phyloP scores from a whole-genome alignment of 441 rosid species.

The Croton laevigatus region DNA sequence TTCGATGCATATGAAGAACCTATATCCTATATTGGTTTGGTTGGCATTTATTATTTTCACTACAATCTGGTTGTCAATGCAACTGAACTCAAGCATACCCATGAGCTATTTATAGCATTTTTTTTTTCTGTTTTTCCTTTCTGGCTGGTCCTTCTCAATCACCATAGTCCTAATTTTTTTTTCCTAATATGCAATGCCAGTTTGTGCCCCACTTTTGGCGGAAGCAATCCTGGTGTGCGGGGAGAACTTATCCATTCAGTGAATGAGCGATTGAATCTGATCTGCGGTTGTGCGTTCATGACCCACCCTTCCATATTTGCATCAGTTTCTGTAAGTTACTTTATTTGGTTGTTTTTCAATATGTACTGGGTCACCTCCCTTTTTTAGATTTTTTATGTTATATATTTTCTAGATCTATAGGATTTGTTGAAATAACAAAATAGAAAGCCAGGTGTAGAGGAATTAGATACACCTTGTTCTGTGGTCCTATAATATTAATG shows the following conservation, averaged over 20 bases:
- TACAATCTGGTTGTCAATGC: neutral
- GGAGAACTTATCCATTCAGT: conserved; percentile 79
- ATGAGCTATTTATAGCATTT: neutral
- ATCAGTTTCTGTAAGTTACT: conserved; percentile 66
- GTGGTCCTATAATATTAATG: neutral
- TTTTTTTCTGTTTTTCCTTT: neutral
- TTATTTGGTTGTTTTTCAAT: neutral
- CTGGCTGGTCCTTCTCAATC: neutral
- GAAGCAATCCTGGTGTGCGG: conserved; percentile 81
- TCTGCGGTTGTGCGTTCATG: conserved; percentile 62
- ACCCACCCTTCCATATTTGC: conserved; percentile 78
- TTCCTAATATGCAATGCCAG: conserved; percentile 31
- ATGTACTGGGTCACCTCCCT: neutral
- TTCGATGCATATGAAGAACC: neutral
- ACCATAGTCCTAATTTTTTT: conserved; percentile 3
- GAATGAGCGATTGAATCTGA: conserved; percentile 70
- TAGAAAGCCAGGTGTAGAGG: neutral
- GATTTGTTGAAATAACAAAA: neutral
- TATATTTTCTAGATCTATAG: too few species aligned
- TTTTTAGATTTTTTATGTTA: neutral
- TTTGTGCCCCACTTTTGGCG: conserved; percentile 77
- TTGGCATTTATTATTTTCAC: neutral
- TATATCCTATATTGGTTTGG: neutral
- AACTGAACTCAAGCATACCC: neutral
- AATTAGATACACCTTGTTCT: neutral